Percentiles rank a stretch among this genome's conserved stretches.
These are phyloP conservation scores for Pisolithus thermaeus DNA, from an alignment of 1,284 basidiomycete genomes.

Conservation along the genomic window DNA sequence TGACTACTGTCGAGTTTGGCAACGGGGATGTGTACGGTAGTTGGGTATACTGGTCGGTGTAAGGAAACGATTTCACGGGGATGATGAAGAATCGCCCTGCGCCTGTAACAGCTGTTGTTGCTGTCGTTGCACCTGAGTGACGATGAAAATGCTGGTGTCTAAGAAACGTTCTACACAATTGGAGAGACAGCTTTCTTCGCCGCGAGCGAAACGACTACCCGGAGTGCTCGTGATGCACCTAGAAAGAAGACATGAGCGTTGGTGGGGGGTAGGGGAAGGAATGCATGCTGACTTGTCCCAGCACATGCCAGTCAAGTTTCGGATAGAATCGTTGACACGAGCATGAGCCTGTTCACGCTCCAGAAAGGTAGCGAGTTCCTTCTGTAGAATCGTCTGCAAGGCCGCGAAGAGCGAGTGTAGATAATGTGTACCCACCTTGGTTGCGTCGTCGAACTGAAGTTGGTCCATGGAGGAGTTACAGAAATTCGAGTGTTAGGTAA, in stretches of 20 bases:
- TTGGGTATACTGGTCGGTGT: not conserved
- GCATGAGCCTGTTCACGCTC: constrained; percentile 88
- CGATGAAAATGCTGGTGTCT: constrained; percentile 85
- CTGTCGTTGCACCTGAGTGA: constrained; percentile 73
- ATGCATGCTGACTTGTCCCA: constrained; percentile 77
- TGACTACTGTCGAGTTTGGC: constrained; percentile 8
- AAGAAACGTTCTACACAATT: constrained; percentile 95
- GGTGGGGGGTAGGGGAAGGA: not conserved
- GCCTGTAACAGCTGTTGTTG: constrained; percentile 35
- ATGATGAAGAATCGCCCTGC: constrained; percentile 20
- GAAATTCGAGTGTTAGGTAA: not conserved
- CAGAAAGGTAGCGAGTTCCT: constrained; percentile 80
- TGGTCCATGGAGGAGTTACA: constrained; percentile 43
- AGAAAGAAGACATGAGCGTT: constrained; percentile 14
- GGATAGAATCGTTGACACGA: constrained; percentile 66
- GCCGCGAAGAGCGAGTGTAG: constrained; percentile 2
- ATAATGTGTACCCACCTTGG: constrained; percentile 47
- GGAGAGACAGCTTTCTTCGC: constrained; percentile 79
- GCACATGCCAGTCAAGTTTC: constrained; percentile 69
- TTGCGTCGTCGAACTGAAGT: constrained; percentile 71
- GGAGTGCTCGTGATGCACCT: constrained; percentile 86
- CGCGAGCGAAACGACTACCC: constrained; percentile 78
- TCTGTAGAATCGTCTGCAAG: constrained; percentile 40
- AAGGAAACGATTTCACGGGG: constrained; percentile 4
- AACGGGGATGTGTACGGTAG: not conserved